phyloP scores from a whole-genome alignment of 2,329 filamentous ascomycete species.

The Gremmenia infestans region DNA sequence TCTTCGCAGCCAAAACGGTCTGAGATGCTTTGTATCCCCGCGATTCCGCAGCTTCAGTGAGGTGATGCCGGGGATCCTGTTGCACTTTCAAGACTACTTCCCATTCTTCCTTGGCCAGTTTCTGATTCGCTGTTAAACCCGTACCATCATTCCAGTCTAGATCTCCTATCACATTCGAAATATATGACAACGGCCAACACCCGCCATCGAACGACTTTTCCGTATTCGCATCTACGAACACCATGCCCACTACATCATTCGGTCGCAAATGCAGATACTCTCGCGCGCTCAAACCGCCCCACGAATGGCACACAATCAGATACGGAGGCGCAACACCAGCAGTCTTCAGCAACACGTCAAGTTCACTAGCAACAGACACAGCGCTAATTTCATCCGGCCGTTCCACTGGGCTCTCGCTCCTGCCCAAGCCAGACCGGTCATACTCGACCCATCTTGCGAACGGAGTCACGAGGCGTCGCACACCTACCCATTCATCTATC shows the following conservation, averaged over 20 bases:
- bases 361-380: conserved; percentile 7
- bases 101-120: conserved; percentile 7
- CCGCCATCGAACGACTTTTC: conserved; percentile 7
- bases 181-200: conserved; percentile 1
- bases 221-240: conserved; percentile 16
- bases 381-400: conserved; percentile 6
- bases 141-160: conserved; percentile 3
- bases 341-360: conserved; percentile 11
- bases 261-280: conserved; percentile 14
- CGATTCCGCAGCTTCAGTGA: conserved; percentile 6
- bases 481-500: conserved; percentile 22
- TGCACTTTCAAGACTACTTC: background rate
- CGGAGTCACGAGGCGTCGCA: conserved; percentile 17
- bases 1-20: conserved; percentile 10
- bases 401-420: conserved; percentile 13
- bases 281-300: conserved; percentile 11
- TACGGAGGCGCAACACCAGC: conserved; percentile 7
- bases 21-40: conserved; percentile 1
- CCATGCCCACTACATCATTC: conserved; percentile 14
- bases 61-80: background rate
- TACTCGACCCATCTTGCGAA: conserved; percentile 23
- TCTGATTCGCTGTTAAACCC: background rate
- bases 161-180: background rate
- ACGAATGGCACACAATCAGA: conserved; percentile 14
- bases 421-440: conserved; percentile 24